phyloP scores from a whole-genome alignment of 2,329 filamentous ascomycete species.

The Dothistroma pini region DNA sequence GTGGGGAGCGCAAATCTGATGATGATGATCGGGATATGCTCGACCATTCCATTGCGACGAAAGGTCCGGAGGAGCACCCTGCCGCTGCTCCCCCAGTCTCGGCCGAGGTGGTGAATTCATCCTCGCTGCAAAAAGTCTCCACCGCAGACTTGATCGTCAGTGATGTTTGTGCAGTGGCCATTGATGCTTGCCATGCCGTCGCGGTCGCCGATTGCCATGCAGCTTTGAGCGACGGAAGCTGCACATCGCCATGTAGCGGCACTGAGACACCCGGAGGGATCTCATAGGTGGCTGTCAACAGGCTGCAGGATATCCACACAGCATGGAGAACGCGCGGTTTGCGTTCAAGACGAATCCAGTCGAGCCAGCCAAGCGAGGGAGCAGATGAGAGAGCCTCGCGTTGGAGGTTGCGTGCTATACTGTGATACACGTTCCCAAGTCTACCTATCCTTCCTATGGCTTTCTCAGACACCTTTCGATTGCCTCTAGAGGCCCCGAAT shows the following conservation, averaged over 20 bases:
- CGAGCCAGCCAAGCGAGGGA: neutral
- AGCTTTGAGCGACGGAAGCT: neutral
- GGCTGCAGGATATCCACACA: neutral
- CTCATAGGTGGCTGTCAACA: neutral
- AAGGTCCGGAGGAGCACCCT: conserved; percentile 5
- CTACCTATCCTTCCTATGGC: neutral
- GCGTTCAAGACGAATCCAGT: neutral
- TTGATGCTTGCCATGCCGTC: neutral
- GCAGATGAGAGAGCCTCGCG: neutral
- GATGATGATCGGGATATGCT: conserved; percentile 18
- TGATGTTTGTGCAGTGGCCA: neutral
- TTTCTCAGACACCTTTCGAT: neutral
- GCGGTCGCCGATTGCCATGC: neutral
- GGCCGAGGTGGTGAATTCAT: conserved; percentile 14
- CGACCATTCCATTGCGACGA: conserved; percentile 16
- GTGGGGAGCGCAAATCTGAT: neutral
- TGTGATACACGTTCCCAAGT: neutral
- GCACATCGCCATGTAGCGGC: neutral
- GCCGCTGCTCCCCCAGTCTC: conserved; percentile 10
- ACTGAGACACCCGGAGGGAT: neutral
- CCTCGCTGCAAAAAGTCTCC: neutral
- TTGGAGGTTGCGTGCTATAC: neutral
- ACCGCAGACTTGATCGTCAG: neutral
- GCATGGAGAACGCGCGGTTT: neutral
- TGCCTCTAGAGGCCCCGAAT: neutral